These are phyloP conservation scores for Salvia sclarea DNA, from an alignment of 305 asterid genomes.

Conservation along the genomic window DNA sequence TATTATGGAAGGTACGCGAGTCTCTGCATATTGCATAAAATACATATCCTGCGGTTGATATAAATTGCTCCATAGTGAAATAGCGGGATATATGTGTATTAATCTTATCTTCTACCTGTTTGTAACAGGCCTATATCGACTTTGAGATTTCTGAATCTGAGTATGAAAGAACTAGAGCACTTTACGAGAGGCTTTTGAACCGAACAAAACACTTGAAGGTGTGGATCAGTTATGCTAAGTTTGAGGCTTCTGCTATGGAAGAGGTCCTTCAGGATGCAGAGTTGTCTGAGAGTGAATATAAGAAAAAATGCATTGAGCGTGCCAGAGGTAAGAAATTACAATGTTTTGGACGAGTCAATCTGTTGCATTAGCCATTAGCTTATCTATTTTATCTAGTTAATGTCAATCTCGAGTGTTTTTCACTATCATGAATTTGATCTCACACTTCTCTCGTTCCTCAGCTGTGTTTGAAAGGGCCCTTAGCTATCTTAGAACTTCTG, in stretches of 20 bases:
- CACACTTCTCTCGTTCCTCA: slow-evolving; percentile 29
- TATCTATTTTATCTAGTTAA: background rate
- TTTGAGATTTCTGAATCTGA: slow-evolving; percentile 85
- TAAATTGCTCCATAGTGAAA: background rate
- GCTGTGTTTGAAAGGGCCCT: slow-evolving; percentile 84
- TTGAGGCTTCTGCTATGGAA: slow-evolving; percentile 74
- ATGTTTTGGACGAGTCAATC: background rate
- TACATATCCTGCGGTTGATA: background rate
- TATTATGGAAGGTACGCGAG: slow-evolving; percentile 77
- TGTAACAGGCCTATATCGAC: slow-evolving; percentile 82
- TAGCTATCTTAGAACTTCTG: slow-evolving; percentile 66
- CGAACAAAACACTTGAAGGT: slow-evolving; percentile 95
- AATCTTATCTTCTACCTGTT: slow-evolving; percentile 18
- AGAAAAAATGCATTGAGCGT: slow-evolving; percentile 58
- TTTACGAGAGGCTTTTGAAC: slow-evolving; percentile 84
- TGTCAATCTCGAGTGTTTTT: background rate
- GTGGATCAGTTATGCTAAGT: slow-evolving; percentile 96
- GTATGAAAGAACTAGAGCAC: slow-evolving; percentile 73
- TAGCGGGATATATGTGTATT: slow-evolving; percentile 2
- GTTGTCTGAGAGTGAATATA: slow-evolving; percentile 50
- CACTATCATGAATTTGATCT: background rate
- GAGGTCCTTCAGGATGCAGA: slow-evolving; percentile 44
- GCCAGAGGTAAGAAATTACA: slow-evolving; percentile 65
- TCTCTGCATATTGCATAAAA: slow-evolving; percentile 15
- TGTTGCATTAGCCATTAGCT: slow-evolving; percentile 2